Evolutionary conservation across 2,329 filamentous ascomycete genomes (phyloP).

Genomic region (Hortaea werneckii): DNA sequence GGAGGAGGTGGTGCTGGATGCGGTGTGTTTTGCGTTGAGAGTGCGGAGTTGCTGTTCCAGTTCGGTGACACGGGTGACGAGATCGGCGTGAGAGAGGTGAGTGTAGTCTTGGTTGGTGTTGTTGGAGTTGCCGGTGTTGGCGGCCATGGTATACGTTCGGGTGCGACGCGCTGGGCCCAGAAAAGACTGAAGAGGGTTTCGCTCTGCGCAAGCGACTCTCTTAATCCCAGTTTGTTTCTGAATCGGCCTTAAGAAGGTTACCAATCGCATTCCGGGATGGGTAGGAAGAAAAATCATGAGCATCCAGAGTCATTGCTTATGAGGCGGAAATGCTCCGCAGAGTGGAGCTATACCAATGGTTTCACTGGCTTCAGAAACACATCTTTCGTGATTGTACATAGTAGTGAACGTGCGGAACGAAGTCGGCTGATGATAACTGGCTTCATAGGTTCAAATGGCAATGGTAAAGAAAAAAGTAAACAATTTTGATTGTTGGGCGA

Average conservation of each 20-base stretch:
- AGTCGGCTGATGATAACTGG: no score
- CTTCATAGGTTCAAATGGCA: no score
- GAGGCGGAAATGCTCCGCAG: background rate
- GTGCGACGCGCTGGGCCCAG: no score
- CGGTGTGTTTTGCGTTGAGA: constrained; percentile 24
- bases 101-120: constrained; percentile 41
- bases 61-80: constrained; percentile 57
- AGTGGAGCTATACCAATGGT: background rate
- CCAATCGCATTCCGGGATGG: background rate
- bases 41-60: constrained; percentile 56
- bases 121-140: background rate
- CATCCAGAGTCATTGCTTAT: background rate
- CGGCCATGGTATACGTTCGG: background rate
- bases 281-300: background rate
- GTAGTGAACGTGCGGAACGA: no score
- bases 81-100: constrained; percentile 56
- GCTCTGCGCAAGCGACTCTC: background rate
- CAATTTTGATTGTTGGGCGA: no score
- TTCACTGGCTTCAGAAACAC: no score
- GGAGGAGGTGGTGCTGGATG: constrained; percentile 5
- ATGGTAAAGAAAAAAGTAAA: no score
- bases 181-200: background rate
- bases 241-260: no score
- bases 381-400: no score
- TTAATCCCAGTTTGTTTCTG: no score